Conservation (phyloP, 208 protist genomes). For the Leishmania braziliensis region DNA sequence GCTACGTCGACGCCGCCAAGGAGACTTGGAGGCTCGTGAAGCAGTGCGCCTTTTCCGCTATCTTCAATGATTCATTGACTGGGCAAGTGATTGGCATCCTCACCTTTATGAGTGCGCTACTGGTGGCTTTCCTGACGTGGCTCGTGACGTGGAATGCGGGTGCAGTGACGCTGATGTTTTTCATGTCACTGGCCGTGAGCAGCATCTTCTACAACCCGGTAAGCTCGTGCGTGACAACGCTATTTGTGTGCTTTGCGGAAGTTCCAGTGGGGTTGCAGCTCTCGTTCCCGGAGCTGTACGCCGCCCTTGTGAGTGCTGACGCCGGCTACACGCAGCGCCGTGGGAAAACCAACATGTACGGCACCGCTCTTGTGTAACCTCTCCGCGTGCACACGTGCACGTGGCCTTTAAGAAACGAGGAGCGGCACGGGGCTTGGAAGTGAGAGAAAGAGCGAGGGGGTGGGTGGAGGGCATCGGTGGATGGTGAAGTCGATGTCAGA, state of each 20-base stretch:
- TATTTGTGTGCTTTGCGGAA: constrained; percentile 91
- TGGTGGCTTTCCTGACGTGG: constrained; percentile 31
- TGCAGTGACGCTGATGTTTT: constrained; percentile 31
- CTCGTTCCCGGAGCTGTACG: constrained; percentile 69
- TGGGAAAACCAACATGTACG: constrained; percentile 12
- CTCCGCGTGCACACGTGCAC: background rate
- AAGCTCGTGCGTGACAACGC: constrained; percentile 59
- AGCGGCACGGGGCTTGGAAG: background rate
- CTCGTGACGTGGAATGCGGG: constrained; percentile 27
- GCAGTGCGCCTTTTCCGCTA: constrained; percentile 67
- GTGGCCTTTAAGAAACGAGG: background rate
- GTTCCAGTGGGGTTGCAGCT: constrained; percentile 59
- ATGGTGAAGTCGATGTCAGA: background rate
- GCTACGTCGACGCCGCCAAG: constrained; percentile 79
- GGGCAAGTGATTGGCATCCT: constrained; percentile 44
- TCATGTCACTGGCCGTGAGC: constrained; percentile 57
- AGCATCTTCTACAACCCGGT: constrained; percentile 56
- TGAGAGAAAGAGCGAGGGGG: background rate
- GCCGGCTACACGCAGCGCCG: constrained; percentile 33
- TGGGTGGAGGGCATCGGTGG: background rate
- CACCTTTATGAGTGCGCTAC: constrained; percentile 27
- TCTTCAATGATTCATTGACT: constrained; percentile 84
- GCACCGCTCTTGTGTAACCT: constrained; percentile 14
- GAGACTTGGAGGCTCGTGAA: constrained; percentile 64
- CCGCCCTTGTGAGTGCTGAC: constrained; percentile 40